phyloP scores from a whole-genome alignment of 352 stramenopile genomes.

The Globisporangium cylindrosporum region DNA sequence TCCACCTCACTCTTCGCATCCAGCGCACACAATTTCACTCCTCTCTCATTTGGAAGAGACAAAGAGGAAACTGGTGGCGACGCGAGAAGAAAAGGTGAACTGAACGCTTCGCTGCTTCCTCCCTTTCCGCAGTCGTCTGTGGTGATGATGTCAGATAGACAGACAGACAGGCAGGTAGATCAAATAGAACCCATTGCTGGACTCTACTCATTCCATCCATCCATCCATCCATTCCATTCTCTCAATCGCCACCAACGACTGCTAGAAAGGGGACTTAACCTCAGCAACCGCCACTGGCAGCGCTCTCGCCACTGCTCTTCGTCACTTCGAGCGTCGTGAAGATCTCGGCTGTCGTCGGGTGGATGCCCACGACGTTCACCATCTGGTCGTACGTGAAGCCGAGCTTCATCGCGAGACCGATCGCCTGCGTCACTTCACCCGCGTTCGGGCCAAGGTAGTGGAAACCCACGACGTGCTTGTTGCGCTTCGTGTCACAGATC shows the following conservation, averaged over 20 bases:
- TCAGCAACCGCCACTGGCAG: conserved; percentile 95
- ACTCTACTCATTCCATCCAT: conserved; percentile 17
- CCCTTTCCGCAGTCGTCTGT: conserved; percentile 14
- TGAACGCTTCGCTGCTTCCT: conserved; percentile 18
- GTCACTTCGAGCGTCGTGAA: conserved; percentile 94
- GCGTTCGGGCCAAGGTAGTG: conserved; percentile 98
- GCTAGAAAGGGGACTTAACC: conserved; percentile 63
- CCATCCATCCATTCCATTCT: background rate
- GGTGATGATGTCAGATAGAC: background rate
- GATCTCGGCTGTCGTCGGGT: conserved; percentile 95
- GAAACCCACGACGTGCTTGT: conserved; percentile 93
- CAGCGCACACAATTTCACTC: background rate
- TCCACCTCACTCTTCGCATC: conserved; percentile 11
- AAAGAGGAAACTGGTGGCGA: background rate
- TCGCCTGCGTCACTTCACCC: conserved; percentile 94
- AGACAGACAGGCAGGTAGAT: background rate
- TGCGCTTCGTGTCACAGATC: conserved; percentile 87
- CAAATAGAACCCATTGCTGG: background rate
- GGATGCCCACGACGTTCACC: conserved; percentile 93
- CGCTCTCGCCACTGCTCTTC: conserved; percentile 92
- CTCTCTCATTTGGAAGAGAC: background rate
- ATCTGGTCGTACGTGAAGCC: conserved; percentile 94
- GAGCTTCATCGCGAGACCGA: conserved; percentile 94
- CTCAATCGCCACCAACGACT: conserved; percentile 8
- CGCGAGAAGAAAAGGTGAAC: conserved; percentile 3